A percentile compares a stretch with the other conserved stretches of the same genome.
Evolutionary conservation across 352 stramenopile genomes (phyloP).

Genomic region (Phytophthora hibernalis): DNA sequence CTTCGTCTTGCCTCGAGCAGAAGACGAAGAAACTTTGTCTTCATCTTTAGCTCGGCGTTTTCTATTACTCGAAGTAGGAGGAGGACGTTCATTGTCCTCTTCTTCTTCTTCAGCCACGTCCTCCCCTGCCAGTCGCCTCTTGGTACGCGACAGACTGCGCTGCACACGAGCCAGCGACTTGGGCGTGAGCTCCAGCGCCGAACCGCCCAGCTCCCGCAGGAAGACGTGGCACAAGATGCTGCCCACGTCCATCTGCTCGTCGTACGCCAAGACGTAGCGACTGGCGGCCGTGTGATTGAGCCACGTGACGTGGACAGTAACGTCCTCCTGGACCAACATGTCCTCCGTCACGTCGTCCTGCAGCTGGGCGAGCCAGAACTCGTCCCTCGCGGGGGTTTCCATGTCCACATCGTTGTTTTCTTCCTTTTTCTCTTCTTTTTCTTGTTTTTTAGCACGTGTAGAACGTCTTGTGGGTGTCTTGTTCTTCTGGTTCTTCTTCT

Average conservation of each 20-base stretch:
- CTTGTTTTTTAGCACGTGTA: constrained; percentile 13
- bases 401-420: constrained; percentile 11
- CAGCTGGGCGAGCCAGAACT: constrained; percentile 79
- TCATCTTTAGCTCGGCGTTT: constrained; percentile 23
- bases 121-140: constrained; percentile 30
- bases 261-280: constrained; percentile 61
- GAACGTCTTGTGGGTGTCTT: constrained; percentile 15
- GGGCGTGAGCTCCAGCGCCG: constrained; percentile 59
- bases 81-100: constrained; percentile 70
- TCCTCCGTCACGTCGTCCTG: constrained; percentile 79
- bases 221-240: constrained; percentile 82
- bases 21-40: not conserved
- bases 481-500: constrained; percentile 23
- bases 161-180: constrained; percentile 68
- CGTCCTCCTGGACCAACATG: constrained; percentile 64
- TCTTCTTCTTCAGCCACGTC: constrained; percentile 28
- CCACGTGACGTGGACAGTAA: constrained; percentile 65
- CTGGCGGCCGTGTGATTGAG: constrained; percentile 46
- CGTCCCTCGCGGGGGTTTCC: constrained; percentile 17
- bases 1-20: constrained; percentile 19
- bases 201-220: constrained; percentile 49
- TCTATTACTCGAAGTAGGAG: constrained; percentile 35
- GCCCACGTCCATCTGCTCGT: constrained; percentile 68
- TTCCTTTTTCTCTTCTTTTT: constrained; percentile 15
- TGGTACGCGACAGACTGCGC: constrained; percentile 49